Conservation (phyloP, 192 early-diverging fungal genomes). For the Paraglomus brasilianum region DNA sequence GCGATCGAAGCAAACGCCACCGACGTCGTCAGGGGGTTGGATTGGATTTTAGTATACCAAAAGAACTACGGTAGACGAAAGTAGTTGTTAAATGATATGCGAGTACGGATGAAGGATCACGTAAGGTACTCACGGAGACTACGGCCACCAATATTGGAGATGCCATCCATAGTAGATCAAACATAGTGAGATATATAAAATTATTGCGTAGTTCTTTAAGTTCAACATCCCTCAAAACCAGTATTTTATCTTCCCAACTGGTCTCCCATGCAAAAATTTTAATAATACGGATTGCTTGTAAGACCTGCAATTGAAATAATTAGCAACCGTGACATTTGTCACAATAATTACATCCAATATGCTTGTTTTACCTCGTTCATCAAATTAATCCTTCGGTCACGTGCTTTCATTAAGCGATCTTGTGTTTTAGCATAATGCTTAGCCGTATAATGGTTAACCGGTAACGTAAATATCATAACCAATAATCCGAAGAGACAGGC, state of each 20-base stretch:
- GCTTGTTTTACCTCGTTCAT: slow-evolving; percentile 64
- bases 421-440: slow-evolving; percentile 47
- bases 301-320: background rate
- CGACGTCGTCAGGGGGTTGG: slow-evolving; percentile 58
- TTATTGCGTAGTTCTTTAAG: slow-evolving; percentile 35
- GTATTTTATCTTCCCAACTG: slow-evolving; percentile 37
- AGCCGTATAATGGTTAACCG: slow-evolving; percentile 29
- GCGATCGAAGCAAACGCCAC: slow-evolving; percentile 86
- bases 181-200: slow-evolving; percentile 15
- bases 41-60: slow-evolving; percentile 53
- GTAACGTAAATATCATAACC: slow-evolving; percentile 44
- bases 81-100: slow-evolving; percentile 30
- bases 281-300: slow-evolving; percentile 35
- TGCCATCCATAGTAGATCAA: background rate
- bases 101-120: slow-evolving; percentile 51
- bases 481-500: slow-evolving; percentile 38
- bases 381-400: slow-evolving; percentile 62
- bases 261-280: slow-evolving; percentile 39
- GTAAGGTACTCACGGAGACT: too few species aligned
- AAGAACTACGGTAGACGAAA: slow-evolving; percentile 35
- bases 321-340: background rate
- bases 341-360: background rate
- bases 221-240: slow-evolving; percentile 38
- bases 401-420: slow-evolving; percentile 59
- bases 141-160: too few species aligned